Evolutionary conservation across 2,329 filamentous ascomycete genomes (phyloP).

Genomic region (Alternaria triticina): DNA sequence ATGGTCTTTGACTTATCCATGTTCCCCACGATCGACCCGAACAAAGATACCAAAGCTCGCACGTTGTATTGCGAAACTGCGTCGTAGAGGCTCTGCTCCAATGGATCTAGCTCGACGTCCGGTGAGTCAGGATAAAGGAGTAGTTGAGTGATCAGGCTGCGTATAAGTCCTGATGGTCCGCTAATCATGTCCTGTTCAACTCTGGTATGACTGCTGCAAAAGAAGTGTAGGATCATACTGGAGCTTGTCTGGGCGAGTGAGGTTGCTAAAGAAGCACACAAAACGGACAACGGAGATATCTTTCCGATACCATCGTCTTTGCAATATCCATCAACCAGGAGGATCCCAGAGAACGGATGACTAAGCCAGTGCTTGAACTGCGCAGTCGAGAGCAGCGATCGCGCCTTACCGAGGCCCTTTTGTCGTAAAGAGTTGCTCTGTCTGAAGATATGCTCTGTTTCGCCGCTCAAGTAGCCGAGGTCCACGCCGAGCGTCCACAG

Average conservation of each 20-base stretch:
- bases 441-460: neutral
- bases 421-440: neutral
- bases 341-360: neutral
- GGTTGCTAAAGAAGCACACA: neutral
- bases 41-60: neutral
- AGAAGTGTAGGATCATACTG: neutral
- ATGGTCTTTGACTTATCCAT: neutral
- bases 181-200: neutral
- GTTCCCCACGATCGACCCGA: neutral
- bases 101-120: neutral
- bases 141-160: neutral
- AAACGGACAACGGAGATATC: neutral
- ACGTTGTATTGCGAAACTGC: neutral
- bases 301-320: neutral
- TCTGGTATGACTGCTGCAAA: neutral
- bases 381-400: neutral
- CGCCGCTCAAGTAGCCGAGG: neutral
- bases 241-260: neutral
- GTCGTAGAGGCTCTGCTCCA: neutral
- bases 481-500: neutral
- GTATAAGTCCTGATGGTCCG: neutral
- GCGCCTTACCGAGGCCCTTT: neutral
- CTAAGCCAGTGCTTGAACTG: neutral
- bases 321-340: neutral
- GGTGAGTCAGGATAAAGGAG: neutral